Base-by-base conservation (phyloP, 371 early-diverging fungal genomes). In the Rhizomucor miehei region DNA sequence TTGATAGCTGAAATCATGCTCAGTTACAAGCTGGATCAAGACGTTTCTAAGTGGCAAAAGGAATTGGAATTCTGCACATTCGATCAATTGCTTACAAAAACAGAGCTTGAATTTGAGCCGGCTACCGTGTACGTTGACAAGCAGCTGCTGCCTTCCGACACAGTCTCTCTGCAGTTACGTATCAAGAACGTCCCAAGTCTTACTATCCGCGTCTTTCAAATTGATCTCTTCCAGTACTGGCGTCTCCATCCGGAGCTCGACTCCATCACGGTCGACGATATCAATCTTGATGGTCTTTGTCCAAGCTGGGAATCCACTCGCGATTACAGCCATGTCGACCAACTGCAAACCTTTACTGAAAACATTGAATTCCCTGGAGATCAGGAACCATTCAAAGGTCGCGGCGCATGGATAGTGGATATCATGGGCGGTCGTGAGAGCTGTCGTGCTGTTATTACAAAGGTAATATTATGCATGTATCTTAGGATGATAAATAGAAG, bases 321-420 rank as follows among this genome's bases (percentile, higher is more conserved):
- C 1, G 62, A 70, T 34, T 59, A 49, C 17, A 51, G 51, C 14
- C 20, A 62, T 20, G 51, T 41, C 41, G 19, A 19, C 12, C 41
- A 41, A 16, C 41, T 41, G 6, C 41, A 41, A 41, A 29, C 29
- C 5, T 29, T 29, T 29, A 53, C 52, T 3, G 60, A 47, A 8
- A 39, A 51, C 0, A 59, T 67, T 24, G 53, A 29, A 0, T 75
- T 75, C 61, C 62, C 59, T 14, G 51, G 48, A 3, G 43, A 57
- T n/a, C 16, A 63, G 14, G 61, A 66, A 6, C 51, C 66, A 3
- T 67, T 78, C 40, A 9, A 45, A 17, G 71, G 78, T 11, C 70
- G 78, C 19, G 78, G 78, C 14, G 54, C 65, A 3, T 78, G 78
- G 78, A 67, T 78, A 0, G 58, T 78, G 19, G 78, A 78, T 44